These are phyloP conservation scores for Aquanectria penicillioides DNA, from an alignment of 2,329 filamentous ascomycete genomes.

Conservation along the genomic window DNA sequence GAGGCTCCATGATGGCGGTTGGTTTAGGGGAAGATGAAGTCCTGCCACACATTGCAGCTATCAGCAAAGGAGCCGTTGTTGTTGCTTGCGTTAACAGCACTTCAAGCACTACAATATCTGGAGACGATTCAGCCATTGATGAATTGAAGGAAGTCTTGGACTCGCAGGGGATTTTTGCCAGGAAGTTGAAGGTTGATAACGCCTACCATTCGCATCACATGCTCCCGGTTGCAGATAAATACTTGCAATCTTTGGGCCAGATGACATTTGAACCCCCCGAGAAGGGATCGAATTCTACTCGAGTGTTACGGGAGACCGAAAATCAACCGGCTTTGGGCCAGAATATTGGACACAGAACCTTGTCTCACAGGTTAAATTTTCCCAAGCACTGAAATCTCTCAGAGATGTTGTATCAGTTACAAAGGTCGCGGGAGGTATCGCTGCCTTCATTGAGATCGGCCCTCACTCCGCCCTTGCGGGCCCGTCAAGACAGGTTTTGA, in stretches of 20 bases:
- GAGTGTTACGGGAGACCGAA: background rate
- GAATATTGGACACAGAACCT: background rate
- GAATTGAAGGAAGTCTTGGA: background rate
- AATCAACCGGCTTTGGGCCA: background rate
- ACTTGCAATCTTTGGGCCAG: background rate
- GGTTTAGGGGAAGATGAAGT: constrained; percentile 47
- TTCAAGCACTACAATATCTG: constrained; percentile 49
- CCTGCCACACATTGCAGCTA: constrained; percentile 36
- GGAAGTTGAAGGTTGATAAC: background rate
- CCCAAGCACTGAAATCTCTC: background rate
- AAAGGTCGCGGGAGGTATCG: background rate
- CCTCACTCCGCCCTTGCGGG: background rate
- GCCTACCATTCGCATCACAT: background rate
- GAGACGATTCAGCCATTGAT: constrained; percentile 43
- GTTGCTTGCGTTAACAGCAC: constrained; percentile 53
- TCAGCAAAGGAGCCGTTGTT: constrained; percentile 25
- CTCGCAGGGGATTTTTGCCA: background rate
- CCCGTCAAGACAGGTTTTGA: background rate
- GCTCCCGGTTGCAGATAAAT: background rate
- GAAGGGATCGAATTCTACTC: background rate
- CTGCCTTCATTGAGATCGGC: background rate
- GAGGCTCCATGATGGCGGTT: constrained; percentile 52
- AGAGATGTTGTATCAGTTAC: background rate
- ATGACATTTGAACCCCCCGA: background rate
- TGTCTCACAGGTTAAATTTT: background rate